These are phyloP conservation scores for Westerdykella aurantiaca DNA, from an alignment of 2,329 filamentous ascomycete species.

Conservation along the genomic window DNA sequence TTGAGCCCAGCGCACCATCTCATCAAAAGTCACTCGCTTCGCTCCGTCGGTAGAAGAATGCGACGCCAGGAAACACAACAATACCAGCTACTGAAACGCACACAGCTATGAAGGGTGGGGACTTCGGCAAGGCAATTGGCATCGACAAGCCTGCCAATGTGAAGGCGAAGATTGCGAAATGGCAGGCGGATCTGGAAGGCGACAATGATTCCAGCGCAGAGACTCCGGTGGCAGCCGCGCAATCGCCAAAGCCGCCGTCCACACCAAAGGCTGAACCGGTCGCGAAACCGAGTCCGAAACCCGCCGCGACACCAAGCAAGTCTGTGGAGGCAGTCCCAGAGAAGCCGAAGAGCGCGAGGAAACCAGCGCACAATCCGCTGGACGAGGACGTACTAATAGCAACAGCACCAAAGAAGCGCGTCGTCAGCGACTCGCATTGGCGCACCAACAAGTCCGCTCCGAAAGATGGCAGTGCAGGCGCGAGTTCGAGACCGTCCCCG, in stretches of 20 bases:
- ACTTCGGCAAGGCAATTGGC: conserved; percentile 38
- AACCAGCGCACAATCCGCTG: conserved; percentile 35
- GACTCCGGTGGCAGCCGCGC: conserved; percentile 8
- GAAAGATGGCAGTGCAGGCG: conserved; percentile 16
- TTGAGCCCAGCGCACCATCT: conserved; percentile 6
- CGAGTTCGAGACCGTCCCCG: conserved; percentile 21
- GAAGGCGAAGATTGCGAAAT: conserved; percentile 71
- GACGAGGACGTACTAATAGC: conserved; percentile 44
- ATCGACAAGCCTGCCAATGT: conserved; percentile 47
- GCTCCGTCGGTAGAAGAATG: conserved; percentile 22
- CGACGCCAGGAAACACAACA: conserved; percentile 24
- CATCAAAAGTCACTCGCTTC: conserved; percentile 8
- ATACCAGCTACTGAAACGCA: conserved; percentile 19
- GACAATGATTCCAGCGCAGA: conserved; percentile 35
- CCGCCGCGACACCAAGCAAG: conserved; percentile 19
- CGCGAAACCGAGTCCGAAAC: conserved; percentile 25
- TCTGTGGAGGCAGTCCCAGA: conserved; percentile 22
- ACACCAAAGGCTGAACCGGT: conserved; percentile 22
- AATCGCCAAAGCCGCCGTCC: conserved; percentile 14
- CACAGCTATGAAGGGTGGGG: conserved; percentile 29
- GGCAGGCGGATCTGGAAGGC: conserved; percentile 73
- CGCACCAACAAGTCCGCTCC: conserved; percentile 47
- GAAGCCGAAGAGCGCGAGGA: conserved; percentile 28
- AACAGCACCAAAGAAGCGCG: conserved; percentile 77
- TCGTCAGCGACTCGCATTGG: conserved; percentile 92